Evolutionary conservation across 768 basidiomycete species (phyloP).

Genomic region (Exidia glandulosa): DNA sequence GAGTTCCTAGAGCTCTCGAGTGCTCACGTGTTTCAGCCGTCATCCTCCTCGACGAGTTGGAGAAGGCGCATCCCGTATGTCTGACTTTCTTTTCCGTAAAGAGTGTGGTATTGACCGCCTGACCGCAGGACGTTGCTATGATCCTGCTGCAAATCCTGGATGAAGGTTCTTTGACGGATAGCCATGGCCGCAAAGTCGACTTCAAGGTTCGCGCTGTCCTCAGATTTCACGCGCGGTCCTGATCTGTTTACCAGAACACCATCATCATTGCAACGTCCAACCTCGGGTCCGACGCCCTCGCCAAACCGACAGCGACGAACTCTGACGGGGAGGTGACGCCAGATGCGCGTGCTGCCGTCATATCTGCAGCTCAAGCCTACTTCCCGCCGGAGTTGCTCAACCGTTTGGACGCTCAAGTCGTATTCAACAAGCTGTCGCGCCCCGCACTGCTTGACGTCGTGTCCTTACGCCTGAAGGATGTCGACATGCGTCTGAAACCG

Average conservation of each 20-base stretch:
- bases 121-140: constrained; percentile 68
- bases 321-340: constrained; percentile 52
- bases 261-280: constrained; percentile 89
- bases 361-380: constrained; percentile 63
- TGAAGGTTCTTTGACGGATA: constrained; percentile 82
- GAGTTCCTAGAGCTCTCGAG: background rate
- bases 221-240: background rate
- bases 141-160: constrained; percentile 86
- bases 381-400: constrained; percentile 90
- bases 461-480: constrained; percentile 60
- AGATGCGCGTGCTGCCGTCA: constrained; percentile 52
- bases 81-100: too few relatives aligned
- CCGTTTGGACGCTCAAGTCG: constrained; percentile 73
- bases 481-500: constrained; percentile 50
- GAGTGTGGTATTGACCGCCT: too few relatives aligned
- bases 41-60: constrained; percentile 54
- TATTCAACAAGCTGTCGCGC: constrained; percentile 83
- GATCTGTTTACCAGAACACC: constrained; percentile 46
- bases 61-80: constrained; percentile 70
- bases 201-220: constrained; percentile 51
- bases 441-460: constrained; percentile 71
- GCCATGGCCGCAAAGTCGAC: constrained; percentile 84
- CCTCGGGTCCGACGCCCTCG: constrained; percentile 71
- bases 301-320: constrained; percentile 50
- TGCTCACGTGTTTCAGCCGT: constrained; percentile 30